Base-by-base conservation (phyloP, 768 basidiomycete genomes). In the Coprinopsis strossmayeri region DNA sequence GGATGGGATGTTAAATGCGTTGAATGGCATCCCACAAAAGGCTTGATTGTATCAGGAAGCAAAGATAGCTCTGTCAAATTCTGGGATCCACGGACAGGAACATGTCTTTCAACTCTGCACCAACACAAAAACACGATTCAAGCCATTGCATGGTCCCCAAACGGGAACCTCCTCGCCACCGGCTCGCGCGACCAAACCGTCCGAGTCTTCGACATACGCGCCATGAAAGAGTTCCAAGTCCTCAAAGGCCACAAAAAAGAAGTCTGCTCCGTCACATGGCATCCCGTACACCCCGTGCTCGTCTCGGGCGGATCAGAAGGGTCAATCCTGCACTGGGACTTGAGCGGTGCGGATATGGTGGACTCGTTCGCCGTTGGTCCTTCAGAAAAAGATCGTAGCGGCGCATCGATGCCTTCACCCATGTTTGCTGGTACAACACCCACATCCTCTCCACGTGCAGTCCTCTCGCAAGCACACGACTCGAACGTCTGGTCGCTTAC, bases 11-110 rank as follows among this genome's bases (percentile, higher is more conserved):
- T 99, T 18, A 89, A 94, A 61, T 96, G 92, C 52, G 92, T 97
- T 1, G 87, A 97, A 69, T 99, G 96, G 96, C 96, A 99, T 68
- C 92, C 93, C 3, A 91, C 87, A 0, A 97, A 98, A 66, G 95
- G 95, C 9, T 72, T 99, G 7, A 77, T 99, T 18, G 92, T 89
- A 3, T 93, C 91, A 2, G 96, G 96, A 21, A 91, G 90, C 57
- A 98, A 98, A 67, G 96, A 99, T 67, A 96, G 97, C 64, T 80
- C 91, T 57, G 91, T 98, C 67, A 98, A 98, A 60, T 99, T 99
- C 68, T 99, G 96, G 96, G 96, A 99, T 64, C 96, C 96, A 18
- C 77, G 96, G 30, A 91, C 91, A 9, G 91, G 88, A 28, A 93
- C 89, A 0, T 82, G 84, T 9, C 76, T 99, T 5, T 91, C 91